Evolutionary conservation across 2,329 filamentous ascomycete species (phyloP).

Genomic region (Aureobasidium namibiae): DNA sequence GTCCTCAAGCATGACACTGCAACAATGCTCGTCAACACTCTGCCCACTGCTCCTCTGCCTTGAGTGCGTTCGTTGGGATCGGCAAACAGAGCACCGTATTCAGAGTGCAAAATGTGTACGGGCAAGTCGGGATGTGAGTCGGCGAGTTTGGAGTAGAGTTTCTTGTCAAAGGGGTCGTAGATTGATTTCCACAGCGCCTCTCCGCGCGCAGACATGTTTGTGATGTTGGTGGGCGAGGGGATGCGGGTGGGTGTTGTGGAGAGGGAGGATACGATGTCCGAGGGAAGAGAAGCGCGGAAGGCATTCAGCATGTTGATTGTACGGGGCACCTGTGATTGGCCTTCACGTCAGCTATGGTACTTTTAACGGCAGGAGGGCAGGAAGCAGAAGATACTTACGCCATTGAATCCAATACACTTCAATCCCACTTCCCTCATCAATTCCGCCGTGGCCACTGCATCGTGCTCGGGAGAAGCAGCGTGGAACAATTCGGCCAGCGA

Average conservation of each 20-base stretch:
- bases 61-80: conserved; percentile 45
- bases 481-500: conserved; percentile 58
- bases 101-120: conserved; percentile 65
- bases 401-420: conserved; percentile 74
- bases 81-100: conserved; percentile 66
- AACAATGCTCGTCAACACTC: conserved; percentile 64
- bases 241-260: conserved; percentile 49
- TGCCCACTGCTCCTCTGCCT: conserved; percentile 50
- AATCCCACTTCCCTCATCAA: conserved; percentile 67
- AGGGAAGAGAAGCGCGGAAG: conserved; percentile 57
- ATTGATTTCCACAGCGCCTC: conserved; percentile 65
- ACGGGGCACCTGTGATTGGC: conserved; percentile 58
- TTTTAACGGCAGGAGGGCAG: background rate
- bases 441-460: conserved; percentile 50
- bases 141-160: conserved; percentile 62
- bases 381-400: conserved; percentile 35
- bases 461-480: conserved; percentile 22
- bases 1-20: conserved; percentile 67
- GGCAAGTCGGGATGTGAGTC: conserved; percentile 74
- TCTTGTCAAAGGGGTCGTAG: conserved; percentile 65
- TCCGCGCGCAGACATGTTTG: conserved; percentile 50
- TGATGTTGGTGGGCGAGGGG: conserved; percentile 38
- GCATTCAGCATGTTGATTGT: conserved; percentile 74
- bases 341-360: background rate
- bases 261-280: conserved; percentile 45